Evolutionary conservation across 331 rosid genomes (phyloP), one percentile per base, ranked within the genome.

Genomic region (Arachis monticola): DNA sequence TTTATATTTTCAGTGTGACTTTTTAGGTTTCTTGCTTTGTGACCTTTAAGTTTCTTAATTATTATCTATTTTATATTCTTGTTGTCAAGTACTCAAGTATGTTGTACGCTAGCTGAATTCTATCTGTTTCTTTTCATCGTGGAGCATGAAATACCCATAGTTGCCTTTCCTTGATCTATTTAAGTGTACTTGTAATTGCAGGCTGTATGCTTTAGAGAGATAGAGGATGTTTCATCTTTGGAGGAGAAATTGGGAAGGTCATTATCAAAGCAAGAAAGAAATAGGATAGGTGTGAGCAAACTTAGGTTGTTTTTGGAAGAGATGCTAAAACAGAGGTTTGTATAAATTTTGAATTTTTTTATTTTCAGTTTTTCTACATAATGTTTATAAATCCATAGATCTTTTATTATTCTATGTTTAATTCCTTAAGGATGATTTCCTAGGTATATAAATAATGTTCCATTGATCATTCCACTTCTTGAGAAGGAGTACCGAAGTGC

Each of bases 281-380:
- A 88, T 80, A 90, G 97, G 78, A 94, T 92, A 82, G 97, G 99
- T 67, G 93, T 94, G 60, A 88, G 97, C 91, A 90, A 88, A 83
- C 96, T 94, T 69, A 86, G 91, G 82, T 66, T 64, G 9, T 94
- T 92, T 81, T 73, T 92, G 82, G 99, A 94, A 84, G 97, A 92
- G 81, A 63, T 94, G 77, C 91, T 94, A 7, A 91, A 88, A 83
- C 88, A 94, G 80, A 92, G 97, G 99, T 92, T 50, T 32, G 58
- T 13, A 53, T 45, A n/a, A 27, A 5, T 51, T 47, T 12, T 31
- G 58, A 45, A 61, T 72, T 27, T 61, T 35, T 77, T 40, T 13
- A 10, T 63, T 60, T 60, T 31, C 7, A 3, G 11, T 60, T 47
- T 64, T 69, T 27, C 11, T 60, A 31, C 57, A 8, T 27, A 57